Evolutionary conservation across 352 stramenopile genomes (phyloP).

Genomic region (Pythium insidiosum): DNA sequence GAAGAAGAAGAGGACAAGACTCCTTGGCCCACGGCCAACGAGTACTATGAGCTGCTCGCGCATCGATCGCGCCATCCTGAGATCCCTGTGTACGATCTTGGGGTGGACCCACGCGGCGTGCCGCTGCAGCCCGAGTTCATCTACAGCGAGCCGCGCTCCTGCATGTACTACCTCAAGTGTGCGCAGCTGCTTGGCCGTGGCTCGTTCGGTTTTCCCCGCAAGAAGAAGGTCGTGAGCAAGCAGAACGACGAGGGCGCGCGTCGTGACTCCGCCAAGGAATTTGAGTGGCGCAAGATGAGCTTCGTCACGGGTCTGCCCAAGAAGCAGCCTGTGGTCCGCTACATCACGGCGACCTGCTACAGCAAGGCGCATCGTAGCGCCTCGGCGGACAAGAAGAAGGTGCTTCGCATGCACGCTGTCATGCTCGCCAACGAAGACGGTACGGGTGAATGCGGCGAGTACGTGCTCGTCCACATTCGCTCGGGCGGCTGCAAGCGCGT

Average conservation of each 20-base stretch:
- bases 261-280: conserved; percentile 42
- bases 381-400: conserved; percentile 70
- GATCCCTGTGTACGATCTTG: conserved; percentile 64
- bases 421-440: conserved; percentile 53
- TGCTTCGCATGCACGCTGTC: conserved; percentile 74
- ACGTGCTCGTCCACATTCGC: conserved; percentile 71
- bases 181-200: conserved; percentile 44
- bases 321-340: conserved; percentile 62
- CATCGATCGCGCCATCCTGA: conserved; percentile 14
- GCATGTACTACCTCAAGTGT: conserved; percentile 76
- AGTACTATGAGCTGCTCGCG: conserved; percentile 53
- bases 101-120: conserved; percentile 60
- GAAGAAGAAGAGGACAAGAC: conserved; percentile 58
- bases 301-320: conserved; percentile 73
- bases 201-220: conserved; percentile 64
- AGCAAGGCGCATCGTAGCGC: conserved; percentile 41
- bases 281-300: conserved; percentile 79
- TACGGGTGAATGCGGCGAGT: conserved; percentile 35
- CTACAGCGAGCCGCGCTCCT: conserved; percentile 62
- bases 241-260: conserved; percentile 17
- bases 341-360: conserved; percentile 76
- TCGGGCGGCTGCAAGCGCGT: conserved; percentile 62
- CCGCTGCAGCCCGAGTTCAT: conserved; percentile 69
- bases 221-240: conserved; percentile 31
- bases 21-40: conserved; percentile 59